A percentile compares a stretch with the other conserved stretches of the same genome.
These are phyloP conservation scores for Sporobolomyces pararoseus DNA, from an alignment of 768 basidiomycete genomes.

Conservation along the genomic window DNA sequence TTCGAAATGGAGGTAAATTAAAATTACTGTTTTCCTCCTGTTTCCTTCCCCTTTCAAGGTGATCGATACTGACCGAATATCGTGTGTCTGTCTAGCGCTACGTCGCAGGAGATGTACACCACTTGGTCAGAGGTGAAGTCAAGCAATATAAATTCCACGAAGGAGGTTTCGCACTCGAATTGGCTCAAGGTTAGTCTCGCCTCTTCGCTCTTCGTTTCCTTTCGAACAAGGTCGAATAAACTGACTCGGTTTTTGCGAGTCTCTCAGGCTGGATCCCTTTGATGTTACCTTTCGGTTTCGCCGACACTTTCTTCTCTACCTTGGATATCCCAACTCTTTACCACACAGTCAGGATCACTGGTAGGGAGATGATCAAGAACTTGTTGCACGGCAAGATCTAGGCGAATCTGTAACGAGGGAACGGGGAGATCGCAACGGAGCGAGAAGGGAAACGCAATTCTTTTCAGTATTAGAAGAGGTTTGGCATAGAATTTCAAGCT, in stretches of 20 bases:
- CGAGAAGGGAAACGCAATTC: neutral
- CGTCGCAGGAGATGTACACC: conserved; percentile 74
- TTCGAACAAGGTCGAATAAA: neutral
- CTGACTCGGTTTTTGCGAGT: neutral
- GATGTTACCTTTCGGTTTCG: conserved; percentile 91
- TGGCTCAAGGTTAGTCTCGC: conserved; percentile 69
- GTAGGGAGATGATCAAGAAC: conserved; percentile 75
- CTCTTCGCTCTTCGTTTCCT: neutral
- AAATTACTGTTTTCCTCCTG: neutral
- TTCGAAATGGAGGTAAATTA: conserved; percentile 68
- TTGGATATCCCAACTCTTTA: conserved; percentile 80
- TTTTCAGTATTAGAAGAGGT: neutral
- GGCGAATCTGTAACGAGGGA: neutral
- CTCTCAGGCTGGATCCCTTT: conserved; percentile 86
- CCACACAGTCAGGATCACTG: conserved; percentile 67
- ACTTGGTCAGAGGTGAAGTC: conserved; percentile 71
- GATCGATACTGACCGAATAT: neutral
- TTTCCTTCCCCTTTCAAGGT: neutral
- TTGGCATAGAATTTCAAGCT: no score
- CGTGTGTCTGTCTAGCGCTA: conserved; percentile 55
- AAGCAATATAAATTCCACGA: conserved; percentile 99
- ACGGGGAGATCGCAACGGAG: neutral
- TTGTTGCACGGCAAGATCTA: conserved; percentile 81
- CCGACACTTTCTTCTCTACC: conserved; percentile 79
- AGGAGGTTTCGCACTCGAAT: conserved; percentile 92